Conservation (phyloP, 805 yeast genomes). For the Myxozyma nipponensis region DNA sequence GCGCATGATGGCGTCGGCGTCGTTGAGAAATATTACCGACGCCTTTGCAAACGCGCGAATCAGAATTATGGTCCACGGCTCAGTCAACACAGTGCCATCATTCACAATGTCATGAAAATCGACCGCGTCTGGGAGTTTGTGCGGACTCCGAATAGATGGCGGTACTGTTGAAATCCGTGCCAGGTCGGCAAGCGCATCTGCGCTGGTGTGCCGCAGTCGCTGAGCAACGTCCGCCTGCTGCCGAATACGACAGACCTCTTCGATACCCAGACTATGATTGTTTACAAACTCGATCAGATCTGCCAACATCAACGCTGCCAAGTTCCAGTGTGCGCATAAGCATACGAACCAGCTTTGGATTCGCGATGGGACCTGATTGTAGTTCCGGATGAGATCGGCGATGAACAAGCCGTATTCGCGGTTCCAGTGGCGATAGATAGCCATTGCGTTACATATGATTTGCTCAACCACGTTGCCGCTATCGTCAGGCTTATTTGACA, state of each 20-base stretch:
- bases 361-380: background rate
- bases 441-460: background rate
- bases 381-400: background rate
- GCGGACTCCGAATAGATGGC: background rate
- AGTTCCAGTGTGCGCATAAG: background rate
- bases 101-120: background rate
- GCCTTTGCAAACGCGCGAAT: background rate
- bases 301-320: background rate
- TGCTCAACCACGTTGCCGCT: background rate
- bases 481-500: background rate
- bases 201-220: background rate
- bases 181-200: background rate
- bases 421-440: background rate
- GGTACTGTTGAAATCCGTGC: background rate
- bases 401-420: background rate
- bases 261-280: background rate
- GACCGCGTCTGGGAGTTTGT: background rate
- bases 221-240: background rate
- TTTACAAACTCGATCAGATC: background rate
- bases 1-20: background rate
- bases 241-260: background rate
- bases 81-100: background rate
- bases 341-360: background rate
- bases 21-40: background rate
- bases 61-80: constrained; percentile 1